Conservation (phyloP, 306 rosid genomes). For the Lotus japonicus region DNA sequence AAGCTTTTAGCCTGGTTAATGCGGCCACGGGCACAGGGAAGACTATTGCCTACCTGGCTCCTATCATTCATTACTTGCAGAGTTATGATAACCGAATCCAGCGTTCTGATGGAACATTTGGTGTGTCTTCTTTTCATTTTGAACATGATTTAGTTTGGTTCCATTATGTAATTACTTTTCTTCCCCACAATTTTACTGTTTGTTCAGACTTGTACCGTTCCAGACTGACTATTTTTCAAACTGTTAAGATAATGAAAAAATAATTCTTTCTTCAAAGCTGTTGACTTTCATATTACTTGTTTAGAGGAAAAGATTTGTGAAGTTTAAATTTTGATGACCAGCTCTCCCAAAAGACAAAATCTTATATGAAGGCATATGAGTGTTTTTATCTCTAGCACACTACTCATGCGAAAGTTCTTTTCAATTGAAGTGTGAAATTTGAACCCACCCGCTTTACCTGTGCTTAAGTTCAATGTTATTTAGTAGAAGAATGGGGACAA, state of each 20-base stretch:
- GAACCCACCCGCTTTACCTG: neutral
- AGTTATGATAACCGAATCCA: conserved; percentile 43
- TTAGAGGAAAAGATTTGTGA: neutral
- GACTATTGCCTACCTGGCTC: conserved; percentile 79
- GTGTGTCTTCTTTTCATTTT: conserved; percentile 24
- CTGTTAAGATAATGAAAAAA: neutral
- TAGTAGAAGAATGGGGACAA: neutral
- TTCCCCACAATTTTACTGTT: neutral
- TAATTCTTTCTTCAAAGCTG: neutral
- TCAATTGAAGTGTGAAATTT: neutral
- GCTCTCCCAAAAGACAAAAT: neutral
- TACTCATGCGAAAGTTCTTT: neutral
- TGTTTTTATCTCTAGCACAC: neutral
- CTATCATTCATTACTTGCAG: conserved; percentile 70
- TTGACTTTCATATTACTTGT: neutral
- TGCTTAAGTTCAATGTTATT: neutral
- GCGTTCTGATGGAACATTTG: conserved; percentile 81
- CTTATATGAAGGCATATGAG: neutral
- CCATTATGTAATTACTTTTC: neutral
- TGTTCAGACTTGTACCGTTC: neutral
- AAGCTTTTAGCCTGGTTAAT: conserved; percentile 54
- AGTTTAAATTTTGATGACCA: neutral
- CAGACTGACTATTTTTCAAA: neutral
- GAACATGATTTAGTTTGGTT: neutral
- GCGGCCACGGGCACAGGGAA: conserved; percentile 95